Evolutionary conservation across 441 rosid genomes (phyloP).

Genomic region (Corymbia citriodora): DNA sequence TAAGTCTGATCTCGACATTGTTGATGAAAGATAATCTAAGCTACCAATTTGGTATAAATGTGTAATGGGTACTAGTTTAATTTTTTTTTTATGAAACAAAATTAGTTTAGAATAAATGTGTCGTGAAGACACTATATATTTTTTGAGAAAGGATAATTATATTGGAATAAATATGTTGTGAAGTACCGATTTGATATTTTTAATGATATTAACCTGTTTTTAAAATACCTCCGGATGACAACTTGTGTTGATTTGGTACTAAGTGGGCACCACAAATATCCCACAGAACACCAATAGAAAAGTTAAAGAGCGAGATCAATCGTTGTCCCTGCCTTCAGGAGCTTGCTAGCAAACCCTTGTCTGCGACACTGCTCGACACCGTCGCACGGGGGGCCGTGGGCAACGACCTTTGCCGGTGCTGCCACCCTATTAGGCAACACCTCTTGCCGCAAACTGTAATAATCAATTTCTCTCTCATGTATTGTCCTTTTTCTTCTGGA

Average conservation of each 20-base stretch:
- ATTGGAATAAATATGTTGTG: not conserved
- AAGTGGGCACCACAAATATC: not conserved
- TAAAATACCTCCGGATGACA: not conserved
- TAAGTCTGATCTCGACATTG: not conserved
- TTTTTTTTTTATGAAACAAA: not conserved
- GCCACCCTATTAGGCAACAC: not conserved
- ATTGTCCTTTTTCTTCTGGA: not conserved
- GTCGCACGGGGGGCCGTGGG: not conserved
- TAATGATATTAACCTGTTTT: not conserved
- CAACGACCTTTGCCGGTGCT: not conserved
- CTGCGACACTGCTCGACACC: not conserved
- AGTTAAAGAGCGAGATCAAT: not conserved
- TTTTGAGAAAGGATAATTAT: not conserved
- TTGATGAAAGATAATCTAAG: not conserved
- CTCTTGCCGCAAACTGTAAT: not conserved
- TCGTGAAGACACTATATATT: rapidly evolving
- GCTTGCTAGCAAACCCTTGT: too few relatives aligned
- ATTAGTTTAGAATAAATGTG: not conserved
- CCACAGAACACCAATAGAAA: not conserved
- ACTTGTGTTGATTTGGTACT: not conserved
- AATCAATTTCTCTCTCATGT: not conserved
- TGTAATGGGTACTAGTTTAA: rapidly evolving
- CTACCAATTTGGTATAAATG: not conserved
- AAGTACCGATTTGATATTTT: not conserved
- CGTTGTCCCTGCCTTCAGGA: too few relatives aligned